Base-by-base conservation (phyloP, 2,329 filamentous ascomycete genomes). In the Cryphonectria naterciae region DNA sequence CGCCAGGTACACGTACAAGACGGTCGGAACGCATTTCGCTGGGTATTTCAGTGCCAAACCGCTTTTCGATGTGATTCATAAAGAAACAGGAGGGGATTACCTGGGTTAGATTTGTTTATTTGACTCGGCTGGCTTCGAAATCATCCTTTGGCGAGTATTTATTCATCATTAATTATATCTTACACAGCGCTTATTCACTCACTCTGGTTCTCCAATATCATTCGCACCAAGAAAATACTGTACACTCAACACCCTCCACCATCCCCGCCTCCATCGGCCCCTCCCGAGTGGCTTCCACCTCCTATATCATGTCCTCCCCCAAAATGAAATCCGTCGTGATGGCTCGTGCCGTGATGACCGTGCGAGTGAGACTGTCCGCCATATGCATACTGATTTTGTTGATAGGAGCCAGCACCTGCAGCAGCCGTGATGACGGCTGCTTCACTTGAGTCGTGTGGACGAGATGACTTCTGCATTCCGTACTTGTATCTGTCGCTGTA, bases 41-140 rank as follows among this genome's bases (percentile, higher is more conserved):
- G 92, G 92, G 0, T 93, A 87, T 84, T 94, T 94, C 77, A 89
- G 86, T 75, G 92, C 89, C 7, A 90, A 90, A 81, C 91, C 92
- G 22, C 75, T 91, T 73, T 94, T 94, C 81, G 91, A 93, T 81
- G 80, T 93, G 56, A 72, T 72, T 52, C 70, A 72, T 37, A 72
- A 72, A 43, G 70, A 72, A 54, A 72, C 70, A 10, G 70, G 68
- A 37, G 70, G 70, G 17, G 70, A 72, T 4, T 72, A 72, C 25
- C 54, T 72, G 2, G 70, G 70, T 11, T 72, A 60, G 66, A 25
- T 35, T 13, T 32, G 7, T 17, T 19, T 17, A 43, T 43, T 41
- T 46, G 28, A n/a, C 35, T n/a, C 25, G 32, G 52, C 13, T 56
- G 52, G 7, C 52, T 10, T 28, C 11, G 1, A 28, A 25, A 15